Base-by-base conservation (phyloP, 352 stramenopile genomes). In the Pythium coloratum region DNA sequence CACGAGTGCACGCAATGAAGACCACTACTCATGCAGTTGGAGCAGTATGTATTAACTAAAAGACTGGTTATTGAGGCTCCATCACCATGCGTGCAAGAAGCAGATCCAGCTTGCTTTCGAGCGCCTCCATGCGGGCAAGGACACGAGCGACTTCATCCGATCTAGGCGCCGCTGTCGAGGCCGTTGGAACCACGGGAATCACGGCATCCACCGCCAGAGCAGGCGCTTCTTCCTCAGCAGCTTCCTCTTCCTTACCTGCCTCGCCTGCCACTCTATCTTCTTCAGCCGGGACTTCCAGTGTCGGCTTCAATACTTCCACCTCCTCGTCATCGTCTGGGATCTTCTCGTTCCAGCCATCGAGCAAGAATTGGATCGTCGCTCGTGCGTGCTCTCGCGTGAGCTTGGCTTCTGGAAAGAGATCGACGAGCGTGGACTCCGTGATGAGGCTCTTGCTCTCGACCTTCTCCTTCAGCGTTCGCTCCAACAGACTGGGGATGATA, bases 21-120 rank as follows among this genome's bases (percentile, higher is more conserved):
- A 24, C 20, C 20, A 24, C 20, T 24, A 24, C 20, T 24, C 20
- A 24, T 24, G 20, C 20, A 24, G 20, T 24, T 24, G 20, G 20
- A 24, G 20, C 20, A 24, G 20, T 24, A 24, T 24, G 20, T 24
- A 24, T 24, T 24, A 24, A 24, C 20, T 24, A 24, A 24, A 24
- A 24, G 20, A 24, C 20, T 24, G 20, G 20, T 54, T 14, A 32
- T 32, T 54, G 6, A 54, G 24, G 28, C 6, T 30, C 20, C 36
- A 26, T 65, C 34, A 12, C 24, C 36, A 61, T 46, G 5, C 33
- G 54, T n/a, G 47, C 30, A 4, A 74, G 58, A 2, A 74, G 51
- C 4, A 60, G 49, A 26, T 75, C 68, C 14, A 75, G 55, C 24
- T 75, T 75, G n/a, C 34, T 32, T 34, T 75, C 68, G n/a, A 75